Base-by-base conservation (phyloP, 2,329 filamentous ascomycete genomes). In the Madurella fahalii region DNA sequence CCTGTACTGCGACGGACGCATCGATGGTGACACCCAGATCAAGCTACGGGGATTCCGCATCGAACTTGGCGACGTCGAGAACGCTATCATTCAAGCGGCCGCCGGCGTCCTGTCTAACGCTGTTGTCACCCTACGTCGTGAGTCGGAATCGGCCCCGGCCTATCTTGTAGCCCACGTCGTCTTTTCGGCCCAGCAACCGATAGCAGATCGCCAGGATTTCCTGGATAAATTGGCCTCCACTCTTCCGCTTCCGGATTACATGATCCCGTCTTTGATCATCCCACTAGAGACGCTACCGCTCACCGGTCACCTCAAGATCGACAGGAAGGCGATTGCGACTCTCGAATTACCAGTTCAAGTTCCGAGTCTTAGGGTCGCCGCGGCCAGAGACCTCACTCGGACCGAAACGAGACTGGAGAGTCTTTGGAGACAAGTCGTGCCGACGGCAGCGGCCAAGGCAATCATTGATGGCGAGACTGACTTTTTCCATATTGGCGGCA, bases 41-140 rank as follows among this genome's bases (percentile, higher is more conserved):
- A 83, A 82, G 63, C 63, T 83, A 12, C 71, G 74, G 16, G 82
- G 82, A 37, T 77, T 74, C 49, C 64, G 78, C 51, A 69, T 79
- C 54, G 82, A 77, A 64, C 68, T 77, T 4, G 41, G 39, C 5
- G 62, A 65, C 20, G 48, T 64, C 5, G 61, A 62, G 40, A 15
- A 46, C 5, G 40, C 54, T 12, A 58, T 68, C 12, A n/a, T 68
- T 1, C 2, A 37, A 1, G 47, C 56, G 0, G 17, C 61, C 0
- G 37, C 46, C 1, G 62, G 58, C 15, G n/a, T 39, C 31, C 39
- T 59, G 31, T 1, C 31, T 13, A 11, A 58, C 37, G 56, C 46
- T 7, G 47, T 50, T 0, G 63, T 63, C 1, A 25, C 25, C 7
- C 25, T 25, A 7, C 25, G 25, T 7, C 25, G 25, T 51, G 57